A percentile compares a stretch with the other conserved stretches of the same genome.
phyloP scores from a whole-genome alignment of 495 filamentous ascomycete species.

The Hypoxylon crocopeplum region DNA sequence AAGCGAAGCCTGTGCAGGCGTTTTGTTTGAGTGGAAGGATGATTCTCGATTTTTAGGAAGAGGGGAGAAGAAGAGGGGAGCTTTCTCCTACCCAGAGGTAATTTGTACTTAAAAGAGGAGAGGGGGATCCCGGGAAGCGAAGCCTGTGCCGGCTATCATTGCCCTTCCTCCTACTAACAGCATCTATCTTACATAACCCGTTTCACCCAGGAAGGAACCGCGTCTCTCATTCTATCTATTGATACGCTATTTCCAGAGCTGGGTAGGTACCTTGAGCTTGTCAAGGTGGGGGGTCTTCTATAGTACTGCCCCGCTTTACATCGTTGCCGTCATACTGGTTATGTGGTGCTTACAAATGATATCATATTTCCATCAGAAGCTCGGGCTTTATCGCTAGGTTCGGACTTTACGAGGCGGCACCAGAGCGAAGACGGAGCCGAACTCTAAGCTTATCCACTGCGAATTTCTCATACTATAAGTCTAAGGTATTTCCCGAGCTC shows the following conservation, averaged over 20 bases:
- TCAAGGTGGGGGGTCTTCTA: constrained; percentile 23
- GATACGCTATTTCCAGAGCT: not conserved
- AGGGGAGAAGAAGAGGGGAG: constrained; percentile 29
- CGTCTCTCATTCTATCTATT: not conserved
- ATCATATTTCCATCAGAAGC: constrained; percentile 32
- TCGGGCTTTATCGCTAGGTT: constrained; percentile 15
- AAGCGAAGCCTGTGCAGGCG: constrained; percentile 15
- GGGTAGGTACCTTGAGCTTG: constrained; percentile 8
- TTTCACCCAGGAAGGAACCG: constrained; percentile 13
- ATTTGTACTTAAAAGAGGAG: constrained; percentile 38
- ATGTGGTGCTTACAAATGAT: constrained; percentile 41
- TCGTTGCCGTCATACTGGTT: constrained; percentile 38
- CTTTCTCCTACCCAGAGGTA: constrained; percentile 22
- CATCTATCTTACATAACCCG: constrained; percentile 27
- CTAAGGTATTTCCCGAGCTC: not conserved
- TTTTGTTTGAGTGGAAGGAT: constrained; percentile 13
- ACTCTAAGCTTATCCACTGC: not conserved
- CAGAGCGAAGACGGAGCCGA: constrained; percentile 23
- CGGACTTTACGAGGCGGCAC: constrained; percentile 24
- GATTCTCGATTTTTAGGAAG: constrained; percentile 23
- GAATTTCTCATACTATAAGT: not conserved
- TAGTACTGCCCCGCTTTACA: constrained; percentile 28
- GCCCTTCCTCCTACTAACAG: constrained; percentile 1
- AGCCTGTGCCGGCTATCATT: constrained; percentile 14
- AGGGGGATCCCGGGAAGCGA: constrained; percentile 33